These are phyloP conservation scores for Phytophthora megakarya DNA, from an alignment of 352 stramenopile species.

Conservation along the genomic window DNA sequence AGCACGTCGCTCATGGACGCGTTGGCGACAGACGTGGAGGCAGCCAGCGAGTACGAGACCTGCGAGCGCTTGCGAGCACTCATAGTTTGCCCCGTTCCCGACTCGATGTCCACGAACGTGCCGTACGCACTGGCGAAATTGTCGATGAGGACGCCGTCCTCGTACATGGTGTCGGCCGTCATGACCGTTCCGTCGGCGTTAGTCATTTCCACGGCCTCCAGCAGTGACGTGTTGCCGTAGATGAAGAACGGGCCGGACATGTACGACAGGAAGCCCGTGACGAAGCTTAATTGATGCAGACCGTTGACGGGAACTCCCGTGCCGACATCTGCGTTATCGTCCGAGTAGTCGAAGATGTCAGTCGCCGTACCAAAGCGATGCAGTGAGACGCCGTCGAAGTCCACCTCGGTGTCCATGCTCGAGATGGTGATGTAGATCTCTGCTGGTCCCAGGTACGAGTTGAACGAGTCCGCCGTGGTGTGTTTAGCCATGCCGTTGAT, in stretches of 20 bases:
- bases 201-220: slow-evolving; percentile 58
- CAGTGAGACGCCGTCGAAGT: slow-evolving; percentile 55
- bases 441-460: slow-evolving; percentile 51
- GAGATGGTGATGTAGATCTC: slow-evolving; percentile 58
- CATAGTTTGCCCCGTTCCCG: slow-evolving; percentile 77
- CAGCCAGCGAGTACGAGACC: slow-evolving; percentile 58
- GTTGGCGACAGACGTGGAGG: slow-evolving; percentile 43
- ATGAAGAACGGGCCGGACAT: slow-evolving; percentile 75
- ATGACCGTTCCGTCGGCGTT: slow-evolving; percentile 52
- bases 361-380: slow-evolving; percentile 51
- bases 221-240: slow-evolving; percentile 56
- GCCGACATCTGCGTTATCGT: slow-evolving; percentile 41
- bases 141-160: slow-evolving; percentile 47
- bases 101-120: slow-evolving; percentile 73
- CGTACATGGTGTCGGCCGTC: slow-evolving; percentile 52
- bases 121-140: slow-evolving; percentile 51
- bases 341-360: slow-evolving; percentile 43
- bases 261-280: slow-evolving; percentile 70
- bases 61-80: slow-evolving; percentile 61
- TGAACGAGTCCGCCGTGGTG: slow-evolving; percentile 31
- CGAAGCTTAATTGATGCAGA: slow-evolving; percentile 69
- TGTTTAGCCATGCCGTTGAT: slow-evolving; percentile 58
- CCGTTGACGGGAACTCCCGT: slow-evolving; percentile 65
- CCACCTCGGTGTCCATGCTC: slow-evolving; percentile 43
- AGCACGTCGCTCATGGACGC: slow-evolving; percentile 68